Evolutionary conservation across 108 stramenopile species (phyloP).

Genomic region (Cyclotella baltica): DNA sequence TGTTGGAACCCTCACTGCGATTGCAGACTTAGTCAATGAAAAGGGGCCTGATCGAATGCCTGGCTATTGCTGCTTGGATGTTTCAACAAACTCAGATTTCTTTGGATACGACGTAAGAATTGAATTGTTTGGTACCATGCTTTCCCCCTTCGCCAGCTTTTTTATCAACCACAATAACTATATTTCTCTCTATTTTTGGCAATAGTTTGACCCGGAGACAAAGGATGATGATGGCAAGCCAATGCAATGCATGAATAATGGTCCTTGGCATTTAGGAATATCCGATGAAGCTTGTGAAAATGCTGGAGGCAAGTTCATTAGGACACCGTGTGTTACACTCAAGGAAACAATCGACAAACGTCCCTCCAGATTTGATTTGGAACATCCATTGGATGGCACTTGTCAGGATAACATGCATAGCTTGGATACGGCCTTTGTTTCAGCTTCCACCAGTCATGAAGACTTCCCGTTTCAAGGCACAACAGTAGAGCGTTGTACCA

Average conservation of each 20-base stretch:
- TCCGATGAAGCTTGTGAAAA: slow-evolving; percentile 10
- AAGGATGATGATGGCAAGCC: too few relatives aligned
- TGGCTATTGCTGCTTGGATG: slow-evolving; percentile 1
- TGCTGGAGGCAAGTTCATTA: background rate
- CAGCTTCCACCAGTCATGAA: background rate
- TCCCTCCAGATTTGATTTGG: background rate
- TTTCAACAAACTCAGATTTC: background rate
- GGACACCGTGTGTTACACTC: background rate
- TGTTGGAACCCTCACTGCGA: background rate
- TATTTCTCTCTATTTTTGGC: background rate
- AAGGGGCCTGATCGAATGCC: slow-evolving; percentile 6
- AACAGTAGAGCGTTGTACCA: background rate
- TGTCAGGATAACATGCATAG: background rate
- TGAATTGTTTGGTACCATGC: background rate
- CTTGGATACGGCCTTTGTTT: background rate
- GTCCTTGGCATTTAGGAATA: slow-evolving; percentile 4
- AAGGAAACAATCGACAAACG: slow-evolving; percentile 5
- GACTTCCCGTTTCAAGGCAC: background rate
- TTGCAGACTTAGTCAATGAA: background rate
- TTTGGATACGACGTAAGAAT: slow-evolving; percentile 1
- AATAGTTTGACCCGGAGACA: background rate
- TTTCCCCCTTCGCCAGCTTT: too few relatives aligned
- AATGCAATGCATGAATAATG: slow-evolving; percentile 5
- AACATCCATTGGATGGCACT: background rate
- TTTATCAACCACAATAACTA: background rate